Percentiles rank a stretch among this genome's conserved stretches.
Conservation (phyloP, 129 eudicot genomes). For the Scalesia atractyloides region DNA sequence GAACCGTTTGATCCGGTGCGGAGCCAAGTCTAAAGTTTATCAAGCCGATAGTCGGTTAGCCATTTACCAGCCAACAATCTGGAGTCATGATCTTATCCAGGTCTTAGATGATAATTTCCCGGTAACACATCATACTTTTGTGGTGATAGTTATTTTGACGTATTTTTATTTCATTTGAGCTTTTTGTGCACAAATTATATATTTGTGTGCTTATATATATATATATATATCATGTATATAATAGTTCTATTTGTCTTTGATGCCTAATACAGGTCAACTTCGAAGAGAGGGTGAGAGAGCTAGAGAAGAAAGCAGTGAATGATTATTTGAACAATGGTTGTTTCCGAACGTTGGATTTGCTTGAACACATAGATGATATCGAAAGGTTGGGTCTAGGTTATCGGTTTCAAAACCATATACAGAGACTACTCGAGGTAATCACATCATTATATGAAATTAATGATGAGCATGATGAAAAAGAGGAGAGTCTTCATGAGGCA, state of each 20-base stretch:
- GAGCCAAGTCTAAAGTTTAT: too few relatives aligned
- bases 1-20: too few relatives aligned
- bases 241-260: background rate
- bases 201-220: background rate
- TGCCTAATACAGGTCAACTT: slow-evolving; percentile 1
- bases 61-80: slow-evolving; percentile 14
- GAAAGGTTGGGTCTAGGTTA: slow-evolving; percentile 29
- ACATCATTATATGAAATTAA: background rate
- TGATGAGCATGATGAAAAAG: background rate
- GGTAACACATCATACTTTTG: slow-evolving; percentile 5
- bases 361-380: slow-evolving; percentile 28
- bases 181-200: background rate
- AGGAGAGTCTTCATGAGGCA: slow-evolving; percentile 13
- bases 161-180: background rate
- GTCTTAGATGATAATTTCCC: slow-evolving; percentile 5
- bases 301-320: slow-evolving; percentile 27
- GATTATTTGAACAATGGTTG: background rate
- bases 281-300: slow-evolving; percentile 5
- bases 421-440: background rate
- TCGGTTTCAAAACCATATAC: slow-evolving; percentile 15
- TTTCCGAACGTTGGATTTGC: slow-evolving; percentile 19
- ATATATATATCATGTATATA: background rate
- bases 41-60: too few relatives aligned
- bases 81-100: slow-evolving; percentile 29
- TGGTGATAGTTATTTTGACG: background rate